Base-by-base conservation (phyloP, 2,329 filamentous ascomycete species). In the Ophiosphaerella korrae region DNA sequence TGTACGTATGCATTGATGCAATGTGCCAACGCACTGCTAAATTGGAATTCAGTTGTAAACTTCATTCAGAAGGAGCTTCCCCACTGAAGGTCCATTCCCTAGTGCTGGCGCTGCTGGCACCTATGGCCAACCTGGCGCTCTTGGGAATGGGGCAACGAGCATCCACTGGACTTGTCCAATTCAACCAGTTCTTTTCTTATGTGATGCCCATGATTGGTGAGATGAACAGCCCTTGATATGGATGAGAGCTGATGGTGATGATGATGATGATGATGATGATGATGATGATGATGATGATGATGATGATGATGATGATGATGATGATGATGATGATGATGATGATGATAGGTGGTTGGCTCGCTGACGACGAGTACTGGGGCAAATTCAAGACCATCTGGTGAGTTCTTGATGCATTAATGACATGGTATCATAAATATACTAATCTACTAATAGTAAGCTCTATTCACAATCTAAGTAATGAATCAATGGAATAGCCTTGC, bases 341-440 rank as follows among this genome's bases (percentile, higher is more conserved):
- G 67, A 78, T 79, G 1, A 29, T 78, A 45, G 80, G 82, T 68
- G 84, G 81, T 36, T 78, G 84, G 45, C 64, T 85, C 45, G 82
- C 84, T 11, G 84, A 86, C 62, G 77, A 81, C 62, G 77, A 81
- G 34, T 84, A 82, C 66, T 73, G 83, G 37, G 83, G 84, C 38
- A 81, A 83, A 60, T 84, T 83, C 67, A 83, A 81, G 60, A 83
- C 83, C 1, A 81, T 86, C 34, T 70, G 26, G 26, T 29, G 26
- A 29, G 26, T 29, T 29, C 7, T 29, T 29, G 26, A 3, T 11
- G 7, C 5, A 29, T 29, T 11, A 29, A 7, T 11, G 9, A 29
- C 9, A 11, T 11, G 7, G 5, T 7, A 29, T 29, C 26, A 29
- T 29, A 29, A 29, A n/a, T n/a, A n/a, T 29, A 11, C 26, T 29